phyloP scores from a whole-genome alignment of 257 asterid species.

The Plectranthus barbatus region DNA sequence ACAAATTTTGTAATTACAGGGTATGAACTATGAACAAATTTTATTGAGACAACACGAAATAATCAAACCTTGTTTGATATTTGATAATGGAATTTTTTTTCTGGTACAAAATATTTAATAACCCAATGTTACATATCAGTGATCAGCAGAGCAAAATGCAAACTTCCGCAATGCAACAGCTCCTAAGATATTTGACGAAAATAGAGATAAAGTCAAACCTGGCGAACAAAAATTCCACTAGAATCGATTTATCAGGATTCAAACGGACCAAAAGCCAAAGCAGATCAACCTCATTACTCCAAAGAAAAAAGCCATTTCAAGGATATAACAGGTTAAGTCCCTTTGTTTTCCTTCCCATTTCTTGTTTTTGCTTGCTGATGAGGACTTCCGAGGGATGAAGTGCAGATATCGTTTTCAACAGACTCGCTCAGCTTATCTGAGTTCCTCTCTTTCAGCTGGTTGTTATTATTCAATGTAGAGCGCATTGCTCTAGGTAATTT shows the following conservation, averaged over 20 bases:
- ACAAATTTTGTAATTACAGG: too few relatives aligned
- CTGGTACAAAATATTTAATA: background rate
- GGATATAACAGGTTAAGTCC: conserved; percentile 5
- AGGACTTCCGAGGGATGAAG: conserved; percentile 37
- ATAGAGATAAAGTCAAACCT: background rate
- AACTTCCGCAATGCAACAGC: background rate
- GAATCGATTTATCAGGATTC: background rate
- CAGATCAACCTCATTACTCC: background rate
- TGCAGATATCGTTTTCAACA: conserved; percentile 20
- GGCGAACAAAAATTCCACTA: background rate
- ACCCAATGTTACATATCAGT: background rate
- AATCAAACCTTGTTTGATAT: background rate
- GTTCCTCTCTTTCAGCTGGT: conserved; percentile 68
- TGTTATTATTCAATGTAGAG: conserved; percentile 36
- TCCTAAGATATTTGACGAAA: background rate
- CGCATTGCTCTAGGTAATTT: conserved; percentile 73
- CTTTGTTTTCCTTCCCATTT: conserved; percentile 60
- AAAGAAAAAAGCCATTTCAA: background rate
- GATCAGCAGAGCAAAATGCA: background rate
- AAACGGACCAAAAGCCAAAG: background rate
- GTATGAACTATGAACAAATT: too few relatives aligned
- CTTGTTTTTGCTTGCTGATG: conserved; percentile 23
- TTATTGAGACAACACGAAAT: too few relatives aligned
- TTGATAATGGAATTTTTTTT: too few relatives aligned
- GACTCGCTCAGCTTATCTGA: conserved; percentile 31